Evolutionary conservation across 148 eudicot genomes (phyloP), one percentile per base, ranked within the genome.

Genomic region (Fagopyrum homotropicum): DNA sequence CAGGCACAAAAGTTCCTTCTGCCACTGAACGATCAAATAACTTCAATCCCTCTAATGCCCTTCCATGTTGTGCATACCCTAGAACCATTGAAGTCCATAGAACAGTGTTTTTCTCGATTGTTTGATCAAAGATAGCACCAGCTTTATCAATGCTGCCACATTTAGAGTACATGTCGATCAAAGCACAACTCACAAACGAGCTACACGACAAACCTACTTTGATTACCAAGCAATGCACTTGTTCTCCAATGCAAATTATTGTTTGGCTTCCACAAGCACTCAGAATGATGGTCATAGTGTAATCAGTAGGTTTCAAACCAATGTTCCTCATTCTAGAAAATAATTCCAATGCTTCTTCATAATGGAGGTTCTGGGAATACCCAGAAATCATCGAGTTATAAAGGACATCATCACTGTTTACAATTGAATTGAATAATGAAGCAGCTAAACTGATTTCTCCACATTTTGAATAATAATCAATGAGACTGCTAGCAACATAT

Each of bases 131-230:
- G 19, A 74, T 76, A 14, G 57, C 72, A 43, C 87, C 82, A 4
- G 87, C 96, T 5, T 56, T 82, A 22, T 47, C 72, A 64, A 91
- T 6, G 69, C 85, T 75, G 79, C 95, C 91, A 89, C 88, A n/a
- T 73, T 89, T 91, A 30, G 93, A 84, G 82, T 93, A 93, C 94
- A 93, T 91, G 75, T 91, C 89, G 71, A 89, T 77, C 73, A 93
- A 72, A 2, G 91, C 85, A 75, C 83, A 77, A 15, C 78, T 71
- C 19, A 82, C 81, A 78, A 80, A 84, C 56, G 76, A 71, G 76
- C 78, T 84, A 71, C 79, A 19, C 35, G 61, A 15, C 16, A 45
- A 80, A 60, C 83, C 87, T 50, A 63, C 72, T 78, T 84, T 84
- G 46, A 68, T 71, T 15, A 84, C 78, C 81, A 78, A 69, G 69